Evolutionary conservation across 1,139 yeast species (phyloP), one percentile per base, ranked within the genome.

Genomic region (Candida neerlandica): DNA sequence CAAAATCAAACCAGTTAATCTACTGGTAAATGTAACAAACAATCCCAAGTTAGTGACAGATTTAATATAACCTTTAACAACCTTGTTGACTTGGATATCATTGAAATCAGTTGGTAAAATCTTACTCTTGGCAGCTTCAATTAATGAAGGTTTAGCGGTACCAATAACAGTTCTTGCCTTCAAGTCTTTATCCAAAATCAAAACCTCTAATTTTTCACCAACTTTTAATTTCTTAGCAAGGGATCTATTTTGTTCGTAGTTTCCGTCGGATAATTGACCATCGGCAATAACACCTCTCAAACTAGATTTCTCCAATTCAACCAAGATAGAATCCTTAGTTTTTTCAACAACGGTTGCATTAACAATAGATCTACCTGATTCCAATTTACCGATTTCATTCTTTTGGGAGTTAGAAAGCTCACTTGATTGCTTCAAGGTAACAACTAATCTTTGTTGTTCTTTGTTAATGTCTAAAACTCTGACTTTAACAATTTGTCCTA

Each of bases 401-500:
- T 74, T 74, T 63, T 84, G 87, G 23, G 73, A 65, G 21, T 69
- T 70, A 14, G 84, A 74, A 27, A 81, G 66, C 44, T 78, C 80
- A 47, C 77, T 71, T 0, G 90, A 78, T 53, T 86, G 82, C 64
- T 87, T 82, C 60, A 95, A 85, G 43, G 96, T 85, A 2, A 88
- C 96, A 32, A 81, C 69, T 55, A 91, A 71, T 61, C 86, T 81
- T 41, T 80, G 73, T 32, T 73, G 72, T 14, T 78, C 82, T 23
- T 76, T 67, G 56, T 87, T 84, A 42, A 86, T 81, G 38, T 75
- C 71, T 43, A 85, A 61, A 27, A 94, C 73, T 58, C 86, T 82
- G 5, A 89, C 95, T 32, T 77, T 74, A 41, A 94, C 86, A 4
- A 97, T 86, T 70, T 94, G 99, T 2, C 97, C 97, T 21, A 89